Conservation (phyloP, 2,329 filamentous ascomycete genomes). For the Epichloe glyceriae region DNA sequence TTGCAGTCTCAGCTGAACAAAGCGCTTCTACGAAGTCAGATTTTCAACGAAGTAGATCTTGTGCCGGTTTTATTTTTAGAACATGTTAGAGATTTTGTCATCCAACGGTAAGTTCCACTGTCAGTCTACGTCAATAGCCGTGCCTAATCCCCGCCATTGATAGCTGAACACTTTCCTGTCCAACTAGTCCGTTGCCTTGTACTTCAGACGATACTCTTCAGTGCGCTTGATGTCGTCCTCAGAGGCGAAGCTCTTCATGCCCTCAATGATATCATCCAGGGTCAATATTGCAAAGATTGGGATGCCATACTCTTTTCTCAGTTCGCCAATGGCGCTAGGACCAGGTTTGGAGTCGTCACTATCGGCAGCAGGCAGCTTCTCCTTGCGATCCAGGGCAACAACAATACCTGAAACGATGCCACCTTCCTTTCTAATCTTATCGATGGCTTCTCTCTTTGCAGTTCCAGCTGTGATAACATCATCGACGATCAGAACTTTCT, state of each 20-base stretch:
- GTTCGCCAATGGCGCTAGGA: conserved; percentile 73
- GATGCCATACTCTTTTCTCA: conserved; percentile 70
- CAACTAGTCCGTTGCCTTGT: conserved; percentile 42
- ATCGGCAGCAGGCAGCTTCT: conserved; percentile 57
- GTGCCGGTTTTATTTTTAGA: neutral
- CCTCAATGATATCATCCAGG: conserved; percentile 68
- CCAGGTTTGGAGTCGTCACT: conserved; percentile 56
- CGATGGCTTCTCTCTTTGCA: conserved; percentile 83
- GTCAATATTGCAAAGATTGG: conserved; percentile 76
- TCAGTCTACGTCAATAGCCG: neutral
- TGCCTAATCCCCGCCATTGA: neutral
- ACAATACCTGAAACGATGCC: conserved; percentile 78
- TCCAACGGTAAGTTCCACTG: neutral
- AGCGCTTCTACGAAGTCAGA: neutral
- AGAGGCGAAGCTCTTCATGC: conserved; percentile 48
- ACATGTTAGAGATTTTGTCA: neutral
- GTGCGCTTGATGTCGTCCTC: conserved; percentile 52
- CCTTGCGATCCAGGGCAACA: conserved; percentile 76
- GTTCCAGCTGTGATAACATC: conserved; percentile 95
- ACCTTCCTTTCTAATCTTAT: conserved; percentile 75
- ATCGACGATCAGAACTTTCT: conserved; percentile 81
- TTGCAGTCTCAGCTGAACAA: neutral
- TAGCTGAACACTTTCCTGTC: neutral
- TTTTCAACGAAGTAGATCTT: neutral
- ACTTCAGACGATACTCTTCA: conserved; percentile 59